phyloP scores from a whole-genome alignment of 495 filamentous ascomycete genomes.

The Trichoderma reesei region DNA sequence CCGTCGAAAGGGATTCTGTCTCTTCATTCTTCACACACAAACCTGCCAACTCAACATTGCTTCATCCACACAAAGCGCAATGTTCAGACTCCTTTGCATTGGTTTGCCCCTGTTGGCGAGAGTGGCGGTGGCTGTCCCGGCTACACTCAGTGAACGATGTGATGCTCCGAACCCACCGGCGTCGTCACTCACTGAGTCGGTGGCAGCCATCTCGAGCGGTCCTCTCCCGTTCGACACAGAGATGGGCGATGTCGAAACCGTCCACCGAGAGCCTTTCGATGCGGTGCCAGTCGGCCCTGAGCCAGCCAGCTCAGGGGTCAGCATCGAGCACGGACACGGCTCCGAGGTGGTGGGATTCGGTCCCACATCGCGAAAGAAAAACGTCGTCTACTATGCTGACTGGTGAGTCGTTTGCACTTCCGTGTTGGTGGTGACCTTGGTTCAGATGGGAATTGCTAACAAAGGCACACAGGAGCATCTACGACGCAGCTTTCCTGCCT shows the following conservation, averaged over 20 bases:
- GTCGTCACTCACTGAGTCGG: not conserved
- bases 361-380: constrained; percentile 12
- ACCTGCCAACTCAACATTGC: not conserved
- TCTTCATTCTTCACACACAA: too few relatives aligned
- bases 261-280: not conserved
- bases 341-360: constrained; percentile 45
- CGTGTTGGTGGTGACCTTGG: not conserved
- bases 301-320: not conserved
- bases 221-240: not conserved
- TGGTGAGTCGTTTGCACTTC: constrained; percentile 22
- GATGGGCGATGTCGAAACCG: not conserved
- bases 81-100: not conserved
- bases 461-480: constrained; percentile 51
- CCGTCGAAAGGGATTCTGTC: not conserved
- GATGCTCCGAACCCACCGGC: not conserved
- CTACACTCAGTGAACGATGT: not conserved
- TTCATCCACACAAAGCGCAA: not conserved
- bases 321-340: not conserved
- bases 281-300: not conserved
- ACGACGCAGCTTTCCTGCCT: constrained; percentile 64
- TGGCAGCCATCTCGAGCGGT: not conserved
- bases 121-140: not conserved
- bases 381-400: constrained; percentile 38
- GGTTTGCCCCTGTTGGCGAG: not conserved
- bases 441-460: not conserved